These are phyloP conservation scores for Tetrapyrgos nigripes DNA, from an alignment of 1,284 basidiomycete genomes.

Conservation along the genomic window DNA sequence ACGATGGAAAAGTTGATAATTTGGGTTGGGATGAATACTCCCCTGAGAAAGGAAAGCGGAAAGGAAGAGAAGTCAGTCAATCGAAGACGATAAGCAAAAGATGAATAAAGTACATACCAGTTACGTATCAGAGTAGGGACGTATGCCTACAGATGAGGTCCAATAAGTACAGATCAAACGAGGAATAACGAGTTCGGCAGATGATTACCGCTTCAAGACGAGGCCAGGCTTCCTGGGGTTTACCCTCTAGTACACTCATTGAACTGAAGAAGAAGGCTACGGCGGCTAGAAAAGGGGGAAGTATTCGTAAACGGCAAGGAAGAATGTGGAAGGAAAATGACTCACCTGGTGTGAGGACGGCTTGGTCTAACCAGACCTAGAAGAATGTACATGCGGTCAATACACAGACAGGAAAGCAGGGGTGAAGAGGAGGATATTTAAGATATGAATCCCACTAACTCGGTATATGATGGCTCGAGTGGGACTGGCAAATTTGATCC, in stretches of 20 bases:
- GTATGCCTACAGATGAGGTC: constrained; percentile 54
- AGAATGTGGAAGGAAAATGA: not conserved
- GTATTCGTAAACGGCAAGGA: constrained; percentile 5
- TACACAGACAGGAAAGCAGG: constrained; percentile 10
- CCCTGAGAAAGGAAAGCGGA: constrained; percentile 44
- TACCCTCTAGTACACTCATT: constrained; percentile 78
- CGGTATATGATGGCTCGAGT: constrained; percentile 63
- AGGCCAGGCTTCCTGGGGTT: constrained; percentile 59
- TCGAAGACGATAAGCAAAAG: not conserved
- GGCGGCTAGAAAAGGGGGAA: constrained; percentile 47
- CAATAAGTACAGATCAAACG: not conserved
- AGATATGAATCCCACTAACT: constrained; percentile 42
- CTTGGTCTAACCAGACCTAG: constrained; percentile 81
- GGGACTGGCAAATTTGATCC: constrained; percentile 66
- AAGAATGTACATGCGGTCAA: constrained; percentile 1
- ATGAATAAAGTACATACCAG: constrained; percentile 55
- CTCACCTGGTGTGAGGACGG: constrained; percentile 69
- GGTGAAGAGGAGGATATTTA: not conserved
- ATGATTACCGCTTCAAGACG: constrained; percentile 57
- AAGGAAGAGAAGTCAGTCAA: not conserved
- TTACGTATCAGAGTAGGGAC: constrained; percentile 74
- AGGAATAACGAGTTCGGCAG: not conserved
- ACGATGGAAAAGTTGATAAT: constrained; percentile 83
- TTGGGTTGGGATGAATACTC: constrained; percentile 83
- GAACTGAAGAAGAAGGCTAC: constrained; percentile 78